Evolutionary conservation across 495 filamentous ascomycete species (phyloP).

Genomic region (Podospora comata): DNA sequence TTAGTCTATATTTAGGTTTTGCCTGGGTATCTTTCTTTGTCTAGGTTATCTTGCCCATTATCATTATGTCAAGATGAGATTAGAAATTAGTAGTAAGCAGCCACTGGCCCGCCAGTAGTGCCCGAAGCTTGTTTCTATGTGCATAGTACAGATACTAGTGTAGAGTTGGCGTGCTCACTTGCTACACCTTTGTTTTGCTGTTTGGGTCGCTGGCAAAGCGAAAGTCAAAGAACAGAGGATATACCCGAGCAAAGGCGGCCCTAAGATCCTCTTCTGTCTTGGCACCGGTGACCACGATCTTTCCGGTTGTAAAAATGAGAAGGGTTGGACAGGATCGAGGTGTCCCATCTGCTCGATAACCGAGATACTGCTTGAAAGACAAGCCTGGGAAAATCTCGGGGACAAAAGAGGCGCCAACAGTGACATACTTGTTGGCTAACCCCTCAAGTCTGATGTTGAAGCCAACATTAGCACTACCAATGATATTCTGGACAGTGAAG

Average conservation of each 20-base stretch:
- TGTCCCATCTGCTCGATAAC: constrained; percentile 64
- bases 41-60: not conserved
- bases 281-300: constrained; percentile 92
- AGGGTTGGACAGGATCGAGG: not conserved
- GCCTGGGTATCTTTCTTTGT: not conserved
- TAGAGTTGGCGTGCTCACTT: not conserved
- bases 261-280: constrained; percentile 94
- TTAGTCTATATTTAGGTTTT: not conserved
- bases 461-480: constrained; percentile 90
- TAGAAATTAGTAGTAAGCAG: not conserved
- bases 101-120: not conserved
- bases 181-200: not conserved
- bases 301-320: constrained; percentile 55
- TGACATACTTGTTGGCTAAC: constrained; percentile 57
- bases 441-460: constrained; percentile 94
- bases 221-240: constrained; percentile 68
- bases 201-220: not conserved
- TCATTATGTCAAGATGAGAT: not conserved
- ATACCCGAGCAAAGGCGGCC: constrained; percentile 87
- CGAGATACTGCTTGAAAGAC: constrained; percentile 79
- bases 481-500: constrained; percentile 98
- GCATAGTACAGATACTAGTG: not conserved
- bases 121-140: not conserved
- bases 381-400: constrained; percentile 96
- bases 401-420: constrained; percentile 56